phyloP scores from a whole-genome alignment of 306 rosid species.

The Macrotyloma uniflorum region DNA sequence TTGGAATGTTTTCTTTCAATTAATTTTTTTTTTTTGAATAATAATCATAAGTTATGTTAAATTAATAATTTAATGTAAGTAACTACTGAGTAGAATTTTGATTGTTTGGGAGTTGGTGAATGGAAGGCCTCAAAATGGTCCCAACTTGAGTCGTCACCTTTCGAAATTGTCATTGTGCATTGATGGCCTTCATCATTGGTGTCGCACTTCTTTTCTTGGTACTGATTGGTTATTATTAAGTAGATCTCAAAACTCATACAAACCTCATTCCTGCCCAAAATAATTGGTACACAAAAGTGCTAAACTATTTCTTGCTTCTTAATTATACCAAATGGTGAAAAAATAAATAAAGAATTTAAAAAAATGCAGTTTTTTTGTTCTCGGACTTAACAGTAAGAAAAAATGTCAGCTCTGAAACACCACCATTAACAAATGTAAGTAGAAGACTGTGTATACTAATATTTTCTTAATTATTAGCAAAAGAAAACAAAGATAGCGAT shows the following conservation, averaged over 20 bases:
- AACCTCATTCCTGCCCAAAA: background rate
- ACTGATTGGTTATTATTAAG: background rate
- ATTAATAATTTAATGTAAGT: no score
- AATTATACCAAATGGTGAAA: background rate
- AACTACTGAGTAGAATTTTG: no score
- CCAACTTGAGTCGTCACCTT: background rate
- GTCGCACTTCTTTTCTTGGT: background rate
- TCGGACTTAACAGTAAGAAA: background rate
- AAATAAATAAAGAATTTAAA: no score
- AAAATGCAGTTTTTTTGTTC: background rate
- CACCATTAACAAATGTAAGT: no score
- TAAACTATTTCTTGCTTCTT: background rate
- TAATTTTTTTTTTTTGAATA: no score
- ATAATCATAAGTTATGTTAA: no score
- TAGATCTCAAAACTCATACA: background rate
- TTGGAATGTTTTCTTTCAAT: no score
- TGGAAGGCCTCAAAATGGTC: no score
- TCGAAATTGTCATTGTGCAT: constrained; percentile 12
- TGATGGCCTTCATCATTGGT: constrained; percentile 36
- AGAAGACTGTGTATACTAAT: background rate
- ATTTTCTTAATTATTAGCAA: background rate
- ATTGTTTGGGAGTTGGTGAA: no score
- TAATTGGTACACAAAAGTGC: background rate
- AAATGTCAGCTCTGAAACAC: no score
- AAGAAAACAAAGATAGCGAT: background rate